These are phyloP conservation scores for Pinguiococcus pyrenoidosus DNA, from an alignment of 108 stramenopile species.

Conservation along the genomic window DNA sequence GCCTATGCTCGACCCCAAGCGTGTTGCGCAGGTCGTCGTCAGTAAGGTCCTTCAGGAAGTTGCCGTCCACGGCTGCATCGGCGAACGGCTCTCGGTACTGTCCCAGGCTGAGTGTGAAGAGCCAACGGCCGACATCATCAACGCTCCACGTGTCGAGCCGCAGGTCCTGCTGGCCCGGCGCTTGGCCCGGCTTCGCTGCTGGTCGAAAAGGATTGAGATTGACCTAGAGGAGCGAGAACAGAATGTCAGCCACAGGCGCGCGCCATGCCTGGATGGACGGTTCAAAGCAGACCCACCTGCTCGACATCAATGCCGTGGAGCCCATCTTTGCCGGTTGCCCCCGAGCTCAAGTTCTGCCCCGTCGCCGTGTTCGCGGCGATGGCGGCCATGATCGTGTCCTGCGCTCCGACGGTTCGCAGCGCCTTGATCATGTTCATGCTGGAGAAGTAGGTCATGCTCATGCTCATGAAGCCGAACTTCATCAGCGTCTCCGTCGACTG, in stretches of 20 bases:
- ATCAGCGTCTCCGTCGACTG: slow-evolving; percentile 70
- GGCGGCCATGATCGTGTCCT: slow-evolving; percentile 47
- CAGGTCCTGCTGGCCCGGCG: slow-evolving; percentile 38
- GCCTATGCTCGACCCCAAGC: slow-evolving; percentile 66
- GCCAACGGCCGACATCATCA: slow-evolving; percentile 65
- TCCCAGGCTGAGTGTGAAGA: slow-evolving; percentile 51
- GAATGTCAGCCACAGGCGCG: too few species aligned
- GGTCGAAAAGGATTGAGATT: slow-evolving; percentile 36
- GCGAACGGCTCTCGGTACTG: slow-evolving; percentile 63
- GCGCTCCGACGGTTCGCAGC: slow-evolving; percentile 58
- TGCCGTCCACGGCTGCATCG: slow-evolving; percentile 67
- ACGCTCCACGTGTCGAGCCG: slow-evolving; percentile 62
- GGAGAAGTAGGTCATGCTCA: slow-evolving; percentile 73
- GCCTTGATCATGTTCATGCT: slow-evolving; percentile 73
- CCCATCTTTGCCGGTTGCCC: too few species aligned
- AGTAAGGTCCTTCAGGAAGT: slow-evolving; percentile 65
- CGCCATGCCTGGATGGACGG: too few species aligned
- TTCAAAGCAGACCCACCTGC: too few species aligned
- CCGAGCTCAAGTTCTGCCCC: too few species aligned
- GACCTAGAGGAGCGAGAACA: too few species aligned
- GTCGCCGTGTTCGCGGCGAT: not conserved
- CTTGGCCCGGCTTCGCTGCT: slow-evolving; percentile 33
- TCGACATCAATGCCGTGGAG: too few species aligned
- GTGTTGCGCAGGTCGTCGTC: slow-evolving; percentile 71
- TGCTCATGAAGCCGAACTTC: slow-evolving; percentile 80